A percentile compares a stretch with the other conserved stretches of the same genome.
Evolutionary conservation across 2,329 filamentous ascomycete genomes (phyloP).

Genomic region (Phyllosticta citribraziliensis): DNA sequence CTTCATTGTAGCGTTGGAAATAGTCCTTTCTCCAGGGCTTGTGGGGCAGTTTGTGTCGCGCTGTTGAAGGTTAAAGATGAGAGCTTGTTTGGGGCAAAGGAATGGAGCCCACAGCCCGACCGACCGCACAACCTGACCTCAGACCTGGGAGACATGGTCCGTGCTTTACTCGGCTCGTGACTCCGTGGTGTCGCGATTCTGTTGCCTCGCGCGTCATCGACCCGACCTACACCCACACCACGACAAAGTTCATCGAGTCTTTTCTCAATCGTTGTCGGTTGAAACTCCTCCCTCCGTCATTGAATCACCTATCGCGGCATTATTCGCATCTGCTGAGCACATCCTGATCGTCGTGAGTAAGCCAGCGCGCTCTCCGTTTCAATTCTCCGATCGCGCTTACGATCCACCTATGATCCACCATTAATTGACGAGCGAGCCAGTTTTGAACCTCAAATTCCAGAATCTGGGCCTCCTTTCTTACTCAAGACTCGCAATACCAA

Average conservation of each 20-base stretch:
- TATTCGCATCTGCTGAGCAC: background rate
- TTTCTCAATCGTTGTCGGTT: background rate
- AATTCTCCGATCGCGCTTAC: background rate
- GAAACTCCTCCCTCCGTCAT: background rate
- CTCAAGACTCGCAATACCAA: background rate
- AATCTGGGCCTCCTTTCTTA: background rate
- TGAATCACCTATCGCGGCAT: background rate
- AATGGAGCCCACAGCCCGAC: too few relatives aligned
- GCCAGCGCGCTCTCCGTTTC: background rate
- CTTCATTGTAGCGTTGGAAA: background rate
- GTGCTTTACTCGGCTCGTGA: constrained; percentile 1
- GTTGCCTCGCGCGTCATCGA: background rate
- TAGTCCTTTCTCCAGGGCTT: too few relatives aligned
- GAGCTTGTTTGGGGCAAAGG: too few relatives aligned
- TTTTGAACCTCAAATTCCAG: background rate
- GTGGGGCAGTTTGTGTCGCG: too few relatives aligned
- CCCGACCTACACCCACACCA: background rate
- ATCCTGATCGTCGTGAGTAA: background rate
- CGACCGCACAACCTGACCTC: too few relatives aligned
- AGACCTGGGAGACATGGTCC: background rate
- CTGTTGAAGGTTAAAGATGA: too few relatives aligned
- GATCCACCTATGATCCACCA: background rate
- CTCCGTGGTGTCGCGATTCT: constrained; percentile 5
- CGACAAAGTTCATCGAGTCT: background rate
- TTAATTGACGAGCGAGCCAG: background rate